Evolutionary conservation across 2,329 filamentous ascomycete species (phyloP).

Genomic region (Didymosphaeria variabile): DNA sequence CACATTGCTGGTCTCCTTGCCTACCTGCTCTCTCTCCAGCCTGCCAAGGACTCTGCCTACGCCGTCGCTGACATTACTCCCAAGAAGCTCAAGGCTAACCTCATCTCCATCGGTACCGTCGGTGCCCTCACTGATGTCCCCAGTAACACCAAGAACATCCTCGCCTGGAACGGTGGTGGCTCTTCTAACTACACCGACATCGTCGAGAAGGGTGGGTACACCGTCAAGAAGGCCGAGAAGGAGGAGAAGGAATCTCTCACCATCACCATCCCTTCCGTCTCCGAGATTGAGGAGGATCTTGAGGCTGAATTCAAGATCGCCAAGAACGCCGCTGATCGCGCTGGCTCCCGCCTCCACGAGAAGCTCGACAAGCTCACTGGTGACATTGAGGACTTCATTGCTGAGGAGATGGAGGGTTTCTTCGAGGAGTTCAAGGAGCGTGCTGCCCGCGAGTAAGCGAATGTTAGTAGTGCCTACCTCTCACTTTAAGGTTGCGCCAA

Average conservation of each 20-base stretch:
- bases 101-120: slow-evolving; percentile 83
- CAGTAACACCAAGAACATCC: slow-evolving; percentile 86
- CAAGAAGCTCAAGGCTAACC: slow-evolving; percentile 88
- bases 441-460: slow-evolving; percentile 43
- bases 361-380: slow-evolving; percentile 57
- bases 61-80: slow-evolving; percentile 89
- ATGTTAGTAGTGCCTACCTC: not conserved
- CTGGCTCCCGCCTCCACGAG: slow-evolving; percentile 54
- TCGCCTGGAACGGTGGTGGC: slow-evolving; percentile 99
- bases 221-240: slow-evolving; percentile 37
- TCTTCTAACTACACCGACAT: slow-evolving; percentile 90
- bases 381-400: slow-evolving; percentile 58
- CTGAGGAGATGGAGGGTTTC: slow-evolving; percentile 60
- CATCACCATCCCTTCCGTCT: slow-evolving; percentile 49
- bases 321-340: slow-evolving; percentile 50
- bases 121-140: slow-evolving; percentile 84
- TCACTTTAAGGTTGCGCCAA: not conserved
- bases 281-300: slow-evolving; percentile 48
- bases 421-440: slow-evolving; percentile 62
- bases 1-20: slow-evolving; percentile 96
- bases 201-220: slow-evolving; percentile 55
- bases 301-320: slow-evolving; percentile 48
- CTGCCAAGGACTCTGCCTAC: slow-evolving; percentile 87
- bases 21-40: slow-evolving; percentile 98
- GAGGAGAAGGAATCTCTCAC: slow-evolving; percentile 29